Percentiles rank a stretch among this genome's conserved stretches.
Conservation (phyloP, 768 basidiomycete species). For the Porpolomopsis calyptriformis region DNA sequence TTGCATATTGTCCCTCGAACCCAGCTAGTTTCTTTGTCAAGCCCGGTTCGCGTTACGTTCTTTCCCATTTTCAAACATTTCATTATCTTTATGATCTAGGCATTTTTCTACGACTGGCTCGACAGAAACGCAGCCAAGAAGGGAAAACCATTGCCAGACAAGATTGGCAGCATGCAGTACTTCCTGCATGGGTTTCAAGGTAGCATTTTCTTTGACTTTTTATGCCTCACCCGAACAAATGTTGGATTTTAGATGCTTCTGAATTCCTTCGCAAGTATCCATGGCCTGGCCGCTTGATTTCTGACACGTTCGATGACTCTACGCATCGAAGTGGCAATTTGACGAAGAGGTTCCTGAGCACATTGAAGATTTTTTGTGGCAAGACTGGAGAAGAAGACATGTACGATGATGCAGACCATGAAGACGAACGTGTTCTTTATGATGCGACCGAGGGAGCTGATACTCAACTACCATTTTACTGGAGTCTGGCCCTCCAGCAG, state of each 20-base stretch:
- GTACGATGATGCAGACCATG: constrained; percentile 63
- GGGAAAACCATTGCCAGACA: constrained; percentile 73
- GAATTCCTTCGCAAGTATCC: constrained; percentile 80
- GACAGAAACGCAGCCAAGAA: constrained; percentile 76
- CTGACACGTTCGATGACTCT: constrained; percentile 80
- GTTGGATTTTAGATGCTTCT: constrained; percentile 52
- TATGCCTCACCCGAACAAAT: not conserved
- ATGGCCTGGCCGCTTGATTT: constrained; percentile 76
- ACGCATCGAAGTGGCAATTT: constrained; percentile 62
- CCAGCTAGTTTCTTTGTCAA: constrained; percentile 72
- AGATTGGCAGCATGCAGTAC: constrained; percentile 85
- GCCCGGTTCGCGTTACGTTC: constrained; percentile 39
- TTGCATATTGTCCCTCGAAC: constrained; percentile 81
- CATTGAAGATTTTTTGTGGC: constrained; percentile 76
- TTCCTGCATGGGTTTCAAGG: constrained; percentile 81
- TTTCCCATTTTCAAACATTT: not conserved
- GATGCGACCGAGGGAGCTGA: constrained; percentile 52
- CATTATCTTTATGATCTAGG: constrained; percentile 28
- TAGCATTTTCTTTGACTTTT: constrained; percentile 12
- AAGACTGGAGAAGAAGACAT: constrained; percentile 64
- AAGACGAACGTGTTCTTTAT: constrained; percentile 61
- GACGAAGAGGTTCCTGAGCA: constrained; percentile 55
- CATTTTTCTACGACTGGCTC: constrained; percentile 90
- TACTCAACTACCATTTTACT: constrained; percentile 60
- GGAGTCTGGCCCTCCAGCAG: constrained; percentile 68